Evolutionary conservation across 2,329 filamentous ascomycete genomes (phyloP).

Genomic region (Bipolaris sorokiniana): DNA sequence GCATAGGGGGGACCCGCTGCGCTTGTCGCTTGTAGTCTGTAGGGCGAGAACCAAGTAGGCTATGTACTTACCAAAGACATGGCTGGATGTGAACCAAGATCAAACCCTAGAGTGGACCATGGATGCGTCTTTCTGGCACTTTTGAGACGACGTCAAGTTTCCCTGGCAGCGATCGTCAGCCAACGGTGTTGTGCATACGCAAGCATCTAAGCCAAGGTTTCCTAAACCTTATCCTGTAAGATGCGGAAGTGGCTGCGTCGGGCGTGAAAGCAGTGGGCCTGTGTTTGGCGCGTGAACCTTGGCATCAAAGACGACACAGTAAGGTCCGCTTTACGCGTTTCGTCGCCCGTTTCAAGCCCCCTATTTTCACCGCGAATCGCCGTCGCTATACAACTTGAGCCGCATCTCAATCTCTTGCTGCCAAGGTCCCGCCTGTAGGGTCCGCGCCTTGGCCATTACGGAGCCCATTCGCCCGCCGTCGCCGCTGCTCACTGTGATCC

Average conservation of each 20-base stretch:
- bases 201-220: slow-evolving; percentile 18
- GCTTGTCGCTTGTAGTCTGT: slow-evolving; percentile 17
- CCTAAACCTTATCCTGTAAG: slow-evolving; percentile 26
- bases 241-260: slow-evolving; percentile 29
- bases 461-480: slow-evolving; percentile 24
- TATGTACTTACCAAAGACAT: slow-evolving; percentile 33
- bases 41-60: not conserved
- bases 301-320: slow-evolving; percentile 37
- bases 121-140: slow-evolving; percentile 19
- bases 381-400: slow-evolving; percentile 29
- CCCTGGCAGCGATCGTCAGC: slow-evolving; percentile 13
- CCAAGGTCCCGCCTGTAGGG: slow-evolving; percentile 26
- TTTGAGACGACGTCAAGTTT: slow-evolving; percentile 26
- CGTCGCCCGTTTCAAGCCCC: slow-evolving; percentile 42
- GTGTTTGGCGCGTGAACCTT: slow-evolving; percentile 43
- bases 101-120: slow-evolving; percentile 31
- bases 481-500: slow-evolving; percentile 11
- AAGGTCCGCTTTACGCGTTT: slow-evolving; percentile 43
- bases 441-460: slow-evolving; percentile 21
- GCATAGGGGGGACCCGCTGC: slow-evolving; percentile 10
- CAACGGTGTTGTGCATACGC: slow-evolving; percentile 22
- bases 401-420: slow-evolving; percentile 30
- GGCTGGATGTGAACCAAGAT: slow-evolving; percentile 25
- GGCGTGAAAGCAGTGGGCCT: slow-evolving; percentile 37
- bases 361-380: slow-evolving; percentile 28